Percentiles rank a stretch among this genome's conserved stretches.
phyloP scores from a whole-genome alignment of 768 basidiomycete genomes.

The Lactarius hengduanensis region DNA sequence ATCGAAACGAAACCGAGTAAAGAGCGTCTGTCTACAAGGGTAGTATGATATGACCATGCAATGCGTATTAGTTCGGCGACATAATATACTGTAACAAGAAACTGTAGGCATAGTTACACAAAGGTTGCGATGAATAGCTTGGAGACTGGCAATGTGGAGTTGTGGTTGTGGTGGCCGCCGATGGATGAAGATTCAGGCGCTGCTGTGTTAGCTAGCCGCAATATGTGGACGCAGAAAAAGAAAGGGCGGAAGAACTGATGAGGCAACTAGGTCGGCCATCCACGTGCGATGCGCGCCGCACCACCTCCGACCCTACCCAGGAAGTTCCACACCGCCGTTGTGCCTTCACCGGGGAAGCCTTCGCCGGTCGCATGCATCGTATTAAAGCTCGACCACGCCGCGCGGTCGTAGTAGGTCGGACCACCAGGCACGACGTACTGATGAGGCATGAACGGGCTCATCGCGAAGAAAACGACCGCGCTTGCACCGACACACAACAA shows the following conservation, averaged over 20 bases:
- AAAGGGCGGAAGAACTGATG: background rate
- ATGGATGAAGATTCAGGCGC: background rate
- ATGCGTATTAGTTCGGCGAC: background rate
- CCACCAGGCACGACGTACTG: constrained; percentile 63
- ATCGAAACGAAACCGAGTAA: background rate
- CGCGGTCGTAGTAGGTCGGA: constrained; percentile 70
- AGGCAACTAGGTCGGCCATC: constrained; percentile 64
- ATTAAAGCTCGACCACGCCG: constrained; percentile 79
- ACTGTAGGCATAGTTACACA: background rate
- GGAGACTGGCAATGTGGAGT: background rate
- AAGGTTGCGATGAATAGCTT: background rate
- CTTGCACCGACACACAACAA: constrained; percentile 58
- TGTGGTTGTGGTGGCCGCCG: background rate
- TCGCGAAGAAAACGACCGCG: constrained; percentile 57
- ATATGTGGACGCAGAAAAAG: background rate
- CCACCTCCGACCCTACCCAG: constrained; percentile 71
- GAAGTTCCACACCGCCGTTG: constrained; percentile 65
- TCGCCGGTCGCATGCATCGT: constrained; percentile 66
- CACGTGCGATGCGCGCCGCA: constrained; percentile 70
- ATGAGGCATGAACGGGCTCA: constrained; percentile 57
- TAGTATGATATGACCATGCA: constrained; percentile 6
- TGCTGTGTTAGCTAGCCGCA: background rate
- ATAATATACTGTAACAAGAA: background rate
- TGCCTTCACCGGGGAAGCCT: constrained; percentile 58
- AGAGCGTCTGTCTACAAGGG: constrained; percentile 7